phyloP scores from a whole-genome alignment of 2,329 filamentous ascomycete genomes.

The Cladosporium velox region DNA sequence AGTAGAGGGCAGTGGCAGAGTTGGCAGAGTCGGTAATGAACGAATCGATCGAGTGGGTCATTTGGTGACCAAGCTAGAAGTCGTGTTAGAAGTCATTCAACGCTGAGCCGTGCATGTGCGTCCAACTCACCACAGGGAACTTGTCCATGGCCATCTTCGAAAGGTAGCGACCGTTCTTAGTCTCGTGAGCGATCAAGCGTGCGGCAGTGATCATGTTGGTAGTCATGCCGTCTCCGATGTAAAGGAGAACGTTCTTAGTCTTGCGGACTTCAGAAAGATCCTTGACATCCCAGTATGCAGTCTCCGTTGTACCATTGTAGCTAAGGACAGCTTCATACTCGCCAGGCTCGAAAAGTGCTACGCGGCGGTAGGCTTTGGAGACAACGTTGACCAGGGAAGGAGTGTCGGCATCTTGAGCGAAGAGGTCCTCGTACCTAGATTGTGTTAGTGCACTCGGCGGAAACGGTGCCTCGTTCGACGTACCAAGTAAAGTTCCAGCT shows the following conservation, averaged over 20 bases:
- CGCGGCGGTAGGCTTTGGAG: slow-evolving; percentile 73
- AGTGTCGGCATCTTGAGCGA: slow-evolving; percentile 69
- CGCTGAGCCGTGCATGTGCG: too few species aligned
- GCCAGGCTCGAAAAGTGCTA: slow-evolving; percentile 76
- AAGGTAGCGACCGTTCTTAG: slow-evolving; percentile 82
- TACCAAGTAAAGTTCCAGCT: slow-evolving; percentile 84
- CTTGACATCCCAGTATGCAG: slow-evolving; percentile 75
- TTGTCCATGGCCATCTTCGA: slow-evolving; percentile 71
- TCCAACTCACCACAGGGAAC: slow-evolving; percentile 58
- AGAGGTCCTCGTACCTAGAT: slow-evolving; percentile 58
- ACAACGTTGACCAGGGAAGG: slow-evolving; percentile 78
- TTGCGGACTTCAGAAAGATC: slow-evolving; percentile 68
- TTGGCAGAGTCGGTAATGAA: slow-evolving; percentile 89
- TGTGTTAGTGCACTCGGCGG: slow-evolving; percentile 2
- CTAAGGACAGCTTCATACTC: slow-evolving; percentile 74
- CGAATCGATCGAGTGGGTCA: slow-evolving; percentile 81
- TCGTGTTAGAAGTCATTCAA: not conserved
- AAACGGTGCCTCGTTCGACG: slow-evolving; percentile 47
- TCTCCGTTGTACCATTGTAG: slow-evolving; percentile 74
- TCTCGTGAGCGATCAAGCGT: slow-evolving; percentile 77
- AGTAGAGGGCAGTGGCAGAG: slow-evolving; percentile 78
- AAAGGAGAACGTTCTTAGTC: slow-evolving; percentile 83
- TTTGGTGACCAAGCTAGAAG: slow-evolving; percentile 69
- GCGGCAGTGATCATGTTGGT: slow-evolving; percentile 67
- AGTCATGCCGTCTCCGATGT: slow-evolving; percentile 71